phyloP scores from a whole-genome alignment of 1,284 basidiomycete genomes.

The Ustilago vetiveriae region DNA sequence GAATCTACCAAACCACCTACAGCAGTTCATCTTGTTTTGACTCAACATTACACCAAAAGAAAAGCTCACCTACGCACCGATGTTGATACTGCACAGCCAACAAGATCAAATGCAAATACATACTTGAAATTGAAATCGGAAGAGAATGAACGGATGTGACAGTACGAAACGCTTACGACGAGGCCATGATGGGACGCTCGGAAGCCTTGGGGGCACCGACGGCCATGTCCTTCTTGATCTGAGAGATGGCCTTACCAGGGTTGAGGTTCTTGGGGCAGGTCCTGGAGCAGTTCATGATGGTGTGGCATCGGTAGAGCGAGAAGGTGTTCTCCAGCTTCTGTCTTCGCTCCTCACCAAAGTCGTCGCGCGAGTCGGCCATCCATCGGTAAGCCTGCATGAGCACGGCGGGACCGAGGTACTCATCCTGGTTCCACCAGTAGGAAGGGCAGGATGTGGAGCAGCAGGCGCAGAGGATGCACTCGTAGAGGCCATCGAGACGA shows the following conservation, averaged over 20 bases:
- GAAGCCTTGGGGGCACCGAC: slow-evolving; percentile 54
- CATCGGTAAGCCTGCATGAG: slow-evolving; percentile 85
- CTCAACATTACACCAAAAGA: no score
- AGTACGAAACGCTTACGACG: slow-evolving; percentile 22
- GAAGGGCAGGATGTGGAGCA: slow-evolving; percentile 90
- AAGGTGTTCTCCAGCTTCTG: slow-evolving; percentile 93
- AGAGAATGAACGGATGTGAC: neutral
- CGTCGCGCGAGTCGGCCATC: slow-evolving; percentile 96
- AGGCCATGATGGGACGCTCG: slow-evolving; percentile 59
- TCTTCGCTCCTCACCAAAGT: slow-evolving; percentile 81
- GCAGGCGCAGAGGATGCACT: slow-evolving; percentile 72
- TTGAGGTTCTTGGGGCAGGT: slow-evolving; percentile 97
- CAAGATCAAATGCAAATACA: slow-evolving; percentile 2
- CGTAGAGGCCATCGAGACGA: slow-evolving; percentile 97
- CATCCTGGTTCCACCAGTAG: slow-evolving; percentile 99
- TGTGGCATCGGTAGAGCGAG: slow-evolving; percentile 81
- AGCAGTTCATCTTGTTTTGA: no score
- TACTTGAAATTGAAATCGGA: neutral
- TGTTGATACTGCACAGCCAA: no score
- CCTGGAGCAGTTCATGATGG: slow-evolving; percentile 94
- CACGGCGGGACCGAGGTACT: slow-evolving; percentile 95
- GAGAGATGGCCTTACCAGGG: slow-evolving; percentile 66
- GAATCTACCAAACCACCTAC: no score
- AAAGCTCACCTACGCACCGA: no score
- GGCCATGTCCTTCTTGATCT: slow-evolving; percentile 67